Evolutionary conservation across 2,329 filamentous ascomycete species (phyloP).

Genomic region (Nemania sp.): DNA sequence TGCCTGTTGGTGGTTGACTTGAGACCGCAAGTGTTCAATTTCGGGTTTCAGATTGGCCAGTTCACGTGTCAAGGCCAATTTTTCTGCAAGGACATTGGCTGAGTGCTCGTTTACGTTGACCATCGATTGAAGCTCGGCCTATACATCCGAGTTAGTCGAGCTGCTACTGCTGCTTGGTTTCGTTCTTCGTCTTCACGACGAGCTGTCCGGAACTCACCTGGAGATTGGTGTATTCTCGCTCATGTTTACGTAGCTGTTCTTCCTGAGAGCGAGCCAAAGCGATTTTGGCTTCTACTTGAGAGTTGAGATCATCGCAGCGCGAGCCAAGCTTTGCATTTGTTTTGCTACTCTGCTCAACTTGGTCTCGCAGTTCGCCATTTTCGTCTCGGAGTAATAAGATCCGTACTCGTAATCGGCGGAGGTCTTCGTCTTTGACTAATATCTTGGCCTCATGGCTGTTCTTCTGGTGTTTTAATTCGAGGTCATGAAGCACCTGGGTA

Average conservation of each 20-base stretch:
- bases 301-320: slow-evolving; percentile 45
- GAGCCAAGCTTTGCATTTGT: slow-evolving; percentile 41
- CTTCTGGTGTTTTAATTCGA: slow-evolving; percentile 73
- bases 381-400: slow-evolving; percentile 75
- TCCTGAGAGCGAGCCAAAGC: slow-evolving; percentile 51
- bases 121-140: slow-evolving; percentile 74
- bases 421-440: slow-evolving; percentile 74
- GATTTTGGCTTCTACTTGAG: slow-evolving; percentile 49
- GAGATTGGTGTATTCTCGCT: slow-evolving; percentile 51
- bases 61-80: slow-evolving; percentile 56
- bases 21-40: slow-evolving; percentile 58
- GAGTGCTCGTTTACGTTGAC: slow-evolving; percentile 70
- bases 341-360: slow-evolving; percentile 50
- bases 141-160: slow-evolving; percentile 27
- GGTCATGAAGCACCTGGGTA: slow-evolving; percentile 51
- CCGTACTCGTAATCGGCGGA: slow-evolving; percentile 69
- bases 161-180: not conserved
- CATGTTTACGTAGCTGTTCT: slow-evolving; percentile 51
- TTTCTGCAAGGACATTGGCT: slow-evolving; percentile 66
- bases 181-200: not conserved
- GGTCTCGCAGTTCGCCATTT: slow-evolving; percentile 67
- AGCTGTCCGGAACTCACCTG: slow-evolving; percentile 43
- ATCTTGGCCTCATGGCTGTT: slow-evolving; percentile 66
- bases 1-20: slow-evolving; percentile 63
- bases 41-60: slow-evolving; percentile 58